phyloP scores from a whole-genome alignment of 169 alveolate genomes.

The Eimeria zaria region DNA sequence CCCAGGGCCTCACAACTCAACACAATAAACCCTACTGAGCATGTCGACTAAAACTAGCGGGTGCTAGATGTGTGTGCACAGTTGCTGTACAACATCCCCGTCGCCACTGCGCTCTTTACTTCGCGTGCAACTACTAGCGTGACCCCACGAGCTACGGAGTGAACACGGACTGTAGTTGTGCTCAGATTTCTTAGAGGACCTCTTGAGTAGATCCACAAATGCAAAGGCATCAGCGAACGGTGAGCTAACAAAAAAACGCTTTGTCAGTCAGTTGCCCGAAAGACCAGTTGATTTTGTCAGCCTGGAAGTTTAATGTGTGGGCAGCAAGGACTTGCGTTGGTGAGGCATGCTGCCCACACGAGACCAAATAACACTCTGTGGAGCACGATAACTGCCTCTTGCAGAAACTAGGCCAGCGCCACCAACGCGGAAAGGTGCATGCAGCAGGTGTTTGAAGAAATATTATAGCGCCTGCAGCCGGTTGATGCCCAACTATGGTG shows the following conservation, averaged over 20 bases:
- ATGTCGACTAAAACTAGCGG: no score
- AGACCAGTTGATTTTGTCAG: not conserved
- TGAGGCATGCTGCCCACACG: not conserved
- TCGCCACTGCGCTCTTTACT: not conserved
- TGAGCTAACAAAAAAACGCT: not conserved
- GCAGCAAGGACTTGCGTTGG: not conserved
- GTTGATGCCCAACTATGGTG: not conserved
- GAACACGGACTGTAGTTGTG: not conserved
- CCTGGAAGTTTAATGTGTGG: not conserved
- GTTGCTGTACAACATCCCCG: not conserved
- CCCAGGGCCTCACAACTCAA: not conserved
- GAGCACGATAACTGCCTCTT: not conserved
- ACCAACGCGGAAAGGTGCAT: not conserved
- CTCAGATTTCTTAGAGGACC: not conserved
- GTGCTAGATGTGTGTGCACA: not conserved
- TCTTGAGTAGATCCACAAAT: not conserved
- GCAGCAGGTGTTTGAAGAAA: not conserved
- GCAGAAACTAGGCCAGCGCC: not conserved
- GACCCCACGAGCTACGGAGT: no score
- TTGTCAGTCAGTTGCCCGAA: not conserved
- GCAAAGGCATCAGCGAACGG: not conserved
- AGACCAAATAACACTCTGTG: not conserved
- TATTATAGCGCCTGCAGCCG: not conserved
- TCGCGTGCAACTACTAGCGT: not conserved
- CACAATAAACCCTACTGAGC: not conserved